A percentile compares a stretch with the other conserved stretches of the same genome.
Conservation (phyloP, 1,139 yeast species). For the Protomyces arabidopsidicola region DNA sequence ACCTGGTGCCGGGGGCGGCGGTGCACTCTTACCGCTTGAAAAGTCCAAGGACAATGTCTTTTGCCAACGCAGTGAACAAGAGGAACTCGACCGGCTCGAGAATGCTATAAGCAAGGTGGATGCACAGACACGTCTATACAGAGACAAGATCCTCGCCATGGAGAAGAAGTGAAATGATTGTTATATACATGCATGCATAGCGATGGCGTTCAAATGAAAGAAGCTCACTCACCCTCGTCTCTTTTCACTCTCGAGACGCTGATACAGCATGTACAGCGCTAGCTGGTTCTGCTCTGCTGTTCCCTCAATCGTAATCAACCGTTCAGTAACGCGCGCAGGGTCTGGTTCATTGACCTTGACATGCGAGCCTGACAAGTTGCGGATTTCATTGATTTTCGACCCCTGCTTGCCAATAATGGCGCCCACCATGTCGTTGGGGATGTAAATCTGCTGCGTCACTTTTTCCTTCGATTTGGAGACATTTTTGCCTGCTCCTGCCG, state of each 20-base stretch:
- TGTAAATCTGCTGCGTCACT: conserved; percentile 62
- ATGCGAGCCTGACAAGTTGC: conserved; percentile 70
- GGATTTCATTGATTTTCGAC: conserved; percentile 69
- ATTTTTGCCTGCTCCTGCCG: neutral
- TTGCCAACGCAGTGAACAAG: conserved; percentile 59
- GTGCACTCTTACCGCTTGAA: conserved; percentile 57
- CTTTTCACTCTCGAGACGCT: conserved; percentile 25
- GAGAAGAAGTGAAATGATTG: conserved; percentile 4
- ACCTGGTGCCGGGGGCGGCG: conserved; percentile 15
- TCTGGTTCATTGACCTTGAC: conserved; percentile 61
- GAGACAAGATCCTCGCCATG: conserved; percentile 20
- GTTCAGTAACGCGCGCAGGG: conserved; percentile 41
- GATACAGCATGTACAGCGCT: conserved; percentile 69
- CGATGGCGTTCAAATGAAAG: neutral
- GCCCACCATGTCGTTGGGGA: conserved; percentile 76
- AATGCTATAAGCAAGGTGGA: conserved; percentile 58
- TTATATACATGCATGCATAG: neutral
- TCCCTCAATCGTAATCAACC: conserved; percentile 69
- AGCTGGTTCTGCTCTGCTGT: conserved; percentile 63
- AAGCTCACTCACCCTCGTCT: neutral
- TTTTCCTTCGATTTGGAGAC: conserved; percentile 10
- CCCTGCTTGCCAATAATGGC: conserved; percentile 86
- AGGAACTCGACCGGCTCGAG: conserved; percentile 70
- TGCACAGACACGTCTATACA: conserved; percentile 15
- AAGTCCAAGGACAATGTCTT: conserved; percentile 47